Percentiles rank a stretch among this genome's conserved stretches.
Evolutionary conservation across 140 eudicot genomes (phyloP).

Genomic region (Erigeron philadelphicus): DNA sequence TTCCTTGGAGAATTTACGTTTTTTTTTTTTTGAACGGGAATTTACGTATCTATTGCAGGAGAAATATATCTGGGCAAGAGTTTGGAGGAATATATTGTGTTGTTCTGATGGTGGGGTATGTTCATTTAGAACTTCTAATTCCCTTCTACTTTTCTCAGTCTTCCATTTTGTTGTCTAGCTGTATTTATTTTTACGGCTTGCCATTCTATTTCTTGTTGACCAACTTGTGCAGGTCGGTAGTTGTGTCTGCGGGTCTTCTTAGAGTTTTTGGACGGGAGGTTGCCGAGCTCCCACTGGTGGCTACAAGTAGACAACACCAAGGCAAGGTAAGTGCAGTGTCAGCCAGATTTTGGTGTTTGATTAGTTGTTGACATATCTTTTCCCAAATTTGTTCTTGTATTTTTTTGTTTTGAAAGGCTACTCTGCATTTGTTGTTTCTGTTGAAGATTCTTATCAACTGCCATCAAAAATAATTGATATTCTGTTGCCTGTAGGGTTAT

Average conservation of each 20-base stretch:
- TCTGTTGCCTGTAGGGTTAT: conserved; percentile 55
- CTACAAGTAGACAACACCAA: conserved; percentile 84
- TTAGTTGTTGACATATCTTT: not conserved
- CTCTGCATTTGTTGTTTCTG: no score
- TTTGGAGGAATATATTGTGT: conserved; percentile 92
- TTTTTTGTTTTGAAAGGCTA: not conserved
- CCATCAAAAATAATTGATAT: not conserved
- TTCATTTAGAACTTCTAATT: not conserved
- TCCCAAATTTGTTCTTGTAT: not conserved
- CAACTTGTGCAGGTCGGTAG: conserved; percentile 55
- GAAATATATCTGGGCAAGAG: conserved; percentile 97
- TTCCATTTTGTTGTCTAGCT: conserved; percentile 2
- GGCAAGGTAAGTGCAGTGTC: conserved; percentile 53
- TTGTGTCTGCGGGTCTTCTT: conserved; percentile 81
- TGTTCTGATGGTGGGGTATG: conserved; percentile 78
- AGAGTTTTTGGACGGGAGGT: conserved; percentile 82
- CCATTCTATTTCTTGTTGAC: not conserved
- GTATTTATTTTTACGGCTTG: not conserved
- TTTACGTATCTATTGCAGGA: conserved; percentile 49
- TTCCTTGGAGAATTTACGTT: not conserved
- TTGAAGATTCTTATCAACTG: no score
- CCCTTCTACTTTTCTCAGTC: not conserved
- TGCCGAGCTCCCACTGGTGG: conserved; percentile 93
- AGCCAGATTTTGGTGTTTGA: not conserved
- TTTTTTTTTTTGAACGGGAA: no score